phyloP scores from a whole-genome alignment of 352 stramenopile genomes.

The Elongisporangium anandrum region DNA sequence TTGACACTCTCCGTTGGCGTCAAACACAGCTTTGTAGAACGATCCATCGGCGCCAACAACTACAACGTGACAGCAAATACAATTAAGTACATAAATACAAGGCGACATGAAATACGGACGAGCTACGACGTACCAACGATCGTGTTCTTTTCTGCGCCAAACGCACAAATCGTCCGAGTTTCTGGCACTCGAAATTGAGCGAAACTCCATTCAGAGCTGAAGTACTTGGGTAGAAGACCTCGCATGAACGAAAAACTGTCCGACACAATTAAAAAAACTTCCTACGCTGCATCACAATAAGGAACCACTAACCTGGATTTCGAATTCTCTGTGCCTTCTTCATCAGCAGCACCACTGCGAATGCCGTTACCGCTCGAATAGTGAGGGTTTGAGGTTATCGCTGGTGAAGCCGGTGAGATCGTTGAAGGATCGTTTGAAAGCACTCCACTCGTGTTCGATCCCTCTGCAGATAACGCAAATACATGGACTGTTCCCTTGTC shows the following conservation, averaged over 20 bases:
- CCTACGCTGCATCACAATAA: neutral
- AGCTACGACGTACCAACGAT: constrained; percentile 65
- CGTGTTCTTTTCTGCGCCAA: constrained; percentile 91
- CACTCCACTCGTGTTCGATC: constrained; percentile 41
- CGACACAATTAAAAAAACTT: neutral
- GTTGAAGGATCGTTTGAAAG: constrained; percentile 52
- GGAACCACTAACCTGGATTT: constrained; percentile 64
- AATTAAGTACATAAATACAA: neutral
- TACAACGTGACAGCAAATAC: constrained; percentile 22
- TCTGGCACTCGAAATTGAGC: constrained; percentile 91
- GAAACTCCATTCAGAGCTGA: constrained; percentile 93
- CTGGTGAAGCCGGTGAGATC: constrained; percentile 45
- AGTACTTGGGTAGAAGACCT: constrained; percentile 90
- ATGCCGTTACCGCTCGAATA: constrained; percentile 40
- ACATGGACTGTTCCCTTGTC: constrained; percentile 98
- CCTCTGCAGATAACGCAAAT: constrained; percentile 86
- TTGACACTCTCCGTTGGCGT: constrained; percentile 83
- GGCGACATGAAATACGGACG: neutral
- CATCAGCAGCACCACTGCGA: constrained; percentile 43
- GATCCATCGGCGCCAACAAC: constrained; percentile 83
- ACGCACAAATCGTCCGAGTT: constrained; percentile 90
- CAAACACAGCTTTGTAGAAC: constrained; percentile 88
- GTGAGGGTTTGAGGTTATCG: constrained; percentile 24
- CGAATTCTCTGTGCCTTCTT: constrained; percentile 84
- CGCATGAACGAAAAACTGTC: constrained; percentile 87